phyloP scores from a whole-genome alignment of 1,139 yeast species.

The Kazachstania sp. region DNA sequence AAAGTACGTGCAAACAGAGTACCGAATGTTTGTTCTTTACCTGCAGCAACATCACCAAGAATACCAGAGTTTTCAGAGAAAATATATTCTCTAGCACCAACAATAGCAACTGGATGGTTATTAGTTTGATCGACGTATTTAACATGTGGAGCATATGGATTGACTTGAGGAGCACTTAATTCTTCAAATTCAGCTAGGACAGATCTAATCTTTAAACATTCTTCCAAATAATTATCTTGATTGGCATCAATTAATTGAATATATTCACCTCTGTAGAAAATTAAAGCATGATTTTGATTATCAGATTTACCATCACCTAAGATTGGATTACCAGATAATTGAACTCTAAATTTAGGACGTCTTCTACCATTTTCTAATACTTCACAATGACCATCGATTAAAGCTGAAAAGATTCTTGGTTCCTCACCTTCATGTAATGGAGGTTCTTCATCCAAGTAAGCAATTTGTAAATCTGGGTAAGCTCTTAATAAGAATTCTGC shows the following conservation, averaged over 20 bases:
- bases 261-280: slow-evolving; percentile 98
- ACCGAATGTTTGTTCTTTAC: slow-evolving; percentile 99
- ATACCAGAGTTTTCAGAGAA: slow-evolving; percentile 99
- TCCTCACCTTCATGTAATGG: slow-evolving; percentile 91
- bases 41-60: slow-evolving; percentile 99
- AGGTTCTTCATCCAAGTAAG: slow-evolving; percentile 91
- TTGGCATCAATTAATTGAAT: slow-evolving; percentile 97
- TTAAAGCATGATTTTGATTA: slow-evolving; percentile 94
- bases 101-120: slow-evolving; percentile 86
- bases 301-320: slow-evolving; percentile 99
- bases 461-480: slow-evolving; percentile 96
- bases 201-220: slow-evolving; percentile 94
- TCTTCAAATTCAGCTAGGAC: slow-evolving; percentile 98
- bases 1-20: slow-evolving; percentile 94
- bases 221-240: slow-evolving; percentile 97
- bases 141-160: slow-evolving; percentile 59
- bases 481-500: slow-evolving; percentile 97
- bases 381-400: slow-evolving; percentile 98
- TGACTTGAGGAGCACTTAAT: slow-evolving; percentile 75
- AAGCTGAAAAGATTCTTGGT: slow-evolving; percentile 92
- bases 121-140: slow-evolving; percentile 40
- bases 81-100: slow-evolving; percentile 98
- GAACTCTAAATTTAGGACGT: slow-evolving; percentile 96
- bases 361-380: slow-evolving; percentile 96
- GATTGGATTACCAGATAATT: slow-evolving; percentile 96